Base-by-base conservation (phyloP, 73 alveolate genomes). In the Paramecium pentaurelia region DNA sequence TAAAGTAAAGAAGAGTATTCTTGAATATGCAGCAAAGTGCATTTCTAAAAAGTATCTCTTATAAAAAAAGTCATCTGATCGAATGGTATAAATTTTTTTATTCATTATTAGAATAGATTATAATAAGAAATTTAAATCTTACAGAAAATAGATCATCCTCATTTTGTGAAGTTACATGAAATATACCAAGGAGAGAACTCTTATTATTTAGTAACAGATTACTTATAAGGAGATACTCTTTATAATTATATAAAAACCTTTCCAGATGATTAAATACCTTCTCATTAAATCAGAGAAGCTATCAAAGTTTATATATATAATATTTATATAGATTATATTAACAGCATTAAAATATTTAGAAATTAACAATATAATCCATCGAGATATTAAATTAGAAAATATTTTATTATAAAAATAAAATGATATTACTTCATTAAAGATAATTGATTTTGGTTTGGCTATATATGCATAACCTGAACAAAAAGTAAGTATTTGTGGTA, bases 361-460 rank as follows among this genome's bases (percentile, higher is more conserved):
- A 32, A 44, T 40, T 9, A 8, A 28, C 25, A 77, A 68, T 18
- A 90, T 93, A 9, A 60, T 93, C 34, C 96, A 93, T 70, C 73
- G 96, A 90, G 96, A 93, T 45, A 54, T 93, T 2, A 93, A 93
- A 54, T 89, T 88, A 22, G 94, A 93, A 47, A 93, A 93, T 60
- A 93, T 93, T 28, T 27, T 93, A 27, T 70, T 93, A 51, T 30
- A 93, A 84, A 42, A 51, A 18, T 22, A 14, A 49, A 40, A 80
- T 4, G 95, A 92, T 10, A 92, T 93, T 49, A 68, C 75, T 22
- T 84, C 83, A 10, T 84, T 93, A 16, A 95, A 94, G 94, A 54
- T 95, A 8, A 92, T 93, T 22, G 98, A 95, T 93, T 95, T 95
- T 85, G 98, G 98, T 16, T 85, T 95, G 30, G 96, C 97, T 1